phyloP scores from a whole-genome alignment of 345 rosid species.

The Jatropha curcas region DNA sequence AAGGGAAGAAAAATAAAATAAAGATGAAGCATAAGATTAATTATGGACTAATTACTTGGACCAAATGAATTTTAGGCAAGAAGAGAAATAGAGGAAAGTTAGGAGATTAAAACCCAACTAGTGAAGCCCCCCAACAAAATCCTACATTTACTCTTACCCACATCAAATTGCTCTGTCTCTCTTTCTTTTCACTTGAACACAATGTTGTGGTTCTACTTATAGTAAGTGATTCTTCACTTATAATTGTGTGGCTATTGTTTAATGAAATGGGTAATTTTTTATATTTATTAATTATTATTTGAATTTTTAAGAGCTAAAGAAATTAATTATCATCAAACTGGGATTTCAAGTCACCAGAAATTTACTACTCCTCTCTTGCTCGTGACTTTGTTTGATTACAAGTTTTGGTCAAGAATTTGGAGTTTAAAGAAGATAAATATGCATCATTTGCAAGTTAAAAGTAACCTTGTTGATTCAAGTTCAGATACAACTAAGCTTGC shows the following conservation, averaged over 20 bases:
- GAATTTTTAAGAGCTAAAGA: neutral
- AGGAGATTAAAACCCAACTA: conserved; percentile 26
- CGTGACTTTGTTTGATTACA: neutral
- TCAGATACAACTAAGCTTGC: conserved; percentile 19
- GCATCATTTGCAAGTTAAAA: conserved; percentile 49
- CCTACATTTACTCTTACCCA: conserved; percentile 55
- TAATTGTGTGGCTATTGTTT: conserved; percentile 19
- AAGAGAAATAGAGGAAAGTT: conserved; percentile 22
- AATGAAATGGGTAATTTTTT: too few species aligned
- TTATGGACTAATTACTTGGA: conserved; percentile 22
- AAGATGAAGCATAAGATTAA: neutral
- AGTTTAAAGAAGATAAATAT: conserved; percentile 17
- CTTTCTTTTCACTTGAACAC: neutral
- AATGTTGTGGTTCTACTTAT: too few species aligned
- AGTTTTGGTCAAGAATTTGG: neutral
- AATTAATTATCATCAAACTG: neutral
- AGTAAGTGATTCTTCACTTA: neutral
- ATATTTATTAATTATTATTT: neutral
- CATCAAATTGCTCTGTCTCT: conserved; percentile 23
- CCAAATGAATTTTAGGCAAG: conserved; percentile 33
- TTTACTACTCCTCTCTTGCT: neutral
- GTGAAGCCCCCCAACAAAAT: conserved; percentile 41
- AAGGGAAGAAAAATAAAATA: neutral
- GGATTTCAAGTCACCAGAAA: neutral
- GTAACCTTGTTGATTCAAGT: conserved; percentile 38